Evolutionary conservation across 2,329 filamentous ascomycete species (phyloP).

Genomic region (Hirsutella minnesotensis): DNA sequence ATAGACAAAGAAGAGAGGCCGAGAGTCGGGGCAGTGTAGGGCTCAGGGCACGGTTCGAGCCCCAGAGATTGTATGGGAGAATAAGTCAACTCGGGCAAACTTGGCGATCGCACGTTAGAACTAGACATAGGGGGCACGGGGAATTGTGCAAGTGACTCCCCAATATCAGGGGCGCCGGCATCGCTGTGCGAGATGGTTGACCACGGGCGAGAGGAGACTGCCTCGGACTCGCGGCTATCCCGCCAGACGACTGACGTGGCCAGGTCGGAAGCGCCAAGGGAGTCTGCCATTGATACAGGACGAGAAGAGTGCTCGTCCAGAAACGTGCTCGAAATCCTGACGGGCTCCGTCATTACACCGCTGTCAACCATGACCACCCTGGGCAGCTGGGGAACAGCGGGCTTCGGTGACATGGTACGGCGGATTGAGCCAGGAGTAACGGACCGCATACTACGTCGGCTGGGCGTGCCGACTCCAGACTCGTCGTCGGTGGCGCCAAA

Average conservation of each 20-base stretch:
- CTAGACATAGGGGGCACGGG: constrained; percentile 38
- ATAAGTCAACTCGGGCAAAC: constrained; percentile 25
- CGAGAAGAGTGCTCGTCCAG: constrained; percentile 10
- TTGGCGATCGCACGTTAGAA: constrained; percentile 15
- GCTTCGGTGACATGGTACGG: constrained; percentile 31
- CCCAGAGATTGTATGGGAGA: constrained; percentile 31
- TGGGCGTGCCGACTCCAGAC: constrained; percentile 46
- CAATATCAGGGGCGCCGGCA: constrained; percentile 36
- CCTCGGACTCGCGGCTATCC: constrained; percentile 12
- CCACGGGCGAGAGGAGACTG: constrained; percentile 25
- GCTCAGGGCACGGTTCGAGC: constrained; percentile 30
- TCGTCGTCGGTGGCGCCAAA: constrained; percentile 66
- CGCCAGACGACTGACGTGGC: constrained; percentile 14
- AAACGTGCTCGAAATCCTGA: constrained; percentile 22
- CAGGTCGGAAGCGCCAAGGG: constrained; percentile 17
- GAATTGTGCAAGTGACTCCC: constrained; percentile 40
- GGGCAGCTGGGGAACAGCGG: constrained; percentile 36
- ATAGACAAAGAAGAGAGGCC: constrained; percentile 14
- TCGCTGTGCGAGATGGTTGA: constrained; percentile 41
- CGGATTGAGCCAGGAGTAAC: constrained; percentile 36
- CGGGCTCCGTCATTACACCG: constrained; percentile 48
- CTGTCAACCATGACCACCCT: constrained; percentile 47
- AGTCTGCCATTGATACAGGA: constrained; percentile 30
- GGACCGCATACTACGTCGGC: constrained; percentile 33
- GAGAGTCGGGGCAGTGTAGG: constrained; percentile 16